Conservation (phyloP, 176 grass and related monocot genomes). For the Musa schizocarpa region DNA sequence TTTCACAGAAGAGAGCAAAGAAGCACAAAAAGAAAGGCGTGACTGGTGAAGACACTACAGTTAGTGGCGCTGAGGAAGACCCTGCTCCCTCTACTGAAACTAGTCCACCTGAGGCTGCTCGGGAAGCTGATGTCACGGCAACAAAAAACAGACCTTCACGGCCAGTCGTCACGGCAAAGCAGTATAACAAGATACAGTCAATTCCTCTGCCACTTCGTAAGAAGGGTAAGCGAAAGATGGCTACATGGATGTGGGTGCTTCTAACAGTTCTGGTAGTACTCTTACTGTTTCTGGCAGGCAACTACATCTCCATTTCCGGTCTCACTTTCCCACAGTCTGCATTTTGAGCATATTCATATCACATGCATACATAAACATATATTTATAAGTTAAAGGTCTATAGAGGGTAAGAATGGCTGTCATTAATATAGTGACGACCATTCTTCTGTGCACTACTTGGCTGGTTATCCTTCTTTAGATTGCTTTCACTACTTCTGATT, state of each 20-base stretch:
- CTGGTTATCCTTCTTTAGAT: slow-evolving; percentile 1
- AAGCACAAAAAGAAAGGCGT: slow-evolving; percentile 40
- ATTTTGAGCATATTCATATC: background rate
- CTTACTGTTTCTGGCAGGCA: slow-evolving; percentile 50
- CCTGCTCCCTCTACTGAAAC: slow-evolving; percentile 23
- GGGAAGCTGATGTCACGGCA: slow-evolving; percentile 22
- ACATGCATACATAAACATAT: background rate
- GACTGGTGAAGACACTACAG: background rate
- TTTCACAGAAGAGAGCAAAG: slow-evolving; percentile 62
- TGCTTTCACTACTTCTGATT: background rate
- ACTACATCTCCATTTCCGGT: slow-evolving; percentile 38
- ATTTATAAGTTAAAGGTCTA: background rate
- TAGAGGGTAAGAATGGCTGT: background rate
- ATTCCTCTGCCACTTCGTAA: slow-evolving; percentile 61
- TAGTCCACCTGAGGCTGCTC: slow-evolving; percentile 21
- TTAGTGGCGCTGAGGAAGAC: slow-evolving; percentile 12
- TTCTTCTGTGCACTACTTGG: background rate
- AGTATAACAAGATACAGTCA: slow-evolving; percentile 50
- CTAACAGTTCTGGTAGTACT: slow-evolving; percentile 31
- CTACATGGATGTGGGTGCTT: slow-evolving; percentile 43
- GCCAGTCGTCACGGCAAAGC: slow-evolving; percentile 32
- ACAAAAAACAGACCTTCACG: slow-evolving; percentile 24
- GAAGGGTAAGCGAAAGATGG: slow-evolving; percentile 46
- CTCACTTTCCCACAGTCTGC: slow-evolving; percentile 19
- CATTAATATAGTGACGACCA: background rate